Percentiles rank a stretch among this genome's conserved stretches.
Evolutionary conservation across 2,329 filamentous ascomycete species (phyloP).

Genomic region (Botryotinia calthae): DNA sequence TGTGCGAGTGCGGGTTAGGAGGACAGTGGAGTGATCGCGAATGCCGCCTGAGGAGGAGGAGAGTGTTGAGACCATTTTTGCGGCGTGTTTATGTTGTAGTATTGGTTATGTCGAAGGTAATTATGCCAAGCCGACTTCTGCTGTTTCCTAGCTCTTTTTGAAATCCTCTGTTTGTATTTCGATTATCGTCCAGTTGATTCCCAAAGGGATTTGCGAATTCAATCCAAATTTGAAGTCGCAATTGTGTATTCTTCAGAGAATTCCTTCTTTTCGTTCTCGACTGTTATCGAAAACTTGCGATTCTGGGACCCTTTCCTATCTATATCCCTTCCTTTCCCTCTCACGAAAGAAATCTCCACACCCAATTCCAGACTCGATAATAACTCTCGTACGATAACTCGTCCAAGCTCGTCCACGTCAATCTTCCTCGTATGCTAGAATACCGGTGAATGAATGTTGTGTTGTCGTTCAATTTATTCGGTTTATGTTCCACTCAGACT

Average conservation of each 20-base stretch:
- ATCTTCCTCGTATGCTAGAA: background rate
- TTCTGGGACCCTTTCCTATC: background rate
- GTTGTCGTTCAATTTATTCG: slow-evolving; percentile 1
- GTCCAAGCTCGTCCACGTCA: slow-evolving; percentile 10
- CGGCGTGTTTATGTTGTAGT: background rate
- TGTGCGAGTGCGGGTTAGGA: slow-evolving; percentile 29
- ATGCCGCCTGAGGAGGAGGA: slow-evolving; percentile 33
- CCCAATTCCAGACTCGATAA: background rate
- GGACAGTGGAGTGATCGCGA: slow-evolving; percentile 22
- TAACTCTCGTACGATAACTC: background rate
- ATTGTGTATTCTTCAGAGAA: background rate
- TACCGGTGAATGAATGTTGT: slow-evolving; percentile 4
- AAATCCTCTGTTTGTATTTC: background rate
- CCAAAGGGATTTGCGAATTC: background rate
- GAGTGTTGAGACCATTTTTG: slow-evolving; percentile 33
- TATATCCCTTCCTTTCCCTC: background rate
- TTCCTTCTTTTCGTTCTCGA: background rate
- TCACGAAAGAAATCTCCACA: background rate
- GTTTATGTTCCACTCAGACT: background rate
- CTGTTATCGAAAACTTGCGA: background rate
- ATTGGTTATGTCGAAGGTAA: background rate
- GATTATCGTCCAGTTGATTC: background rate
- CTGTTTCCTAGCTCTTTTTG: background rate
- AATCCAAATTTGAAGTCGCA: background rate
- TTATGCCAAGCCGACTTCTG: background rate